Base-by-base conservation (phyloP, 2,329 filamentous ascomycete species). In the Sporothrix phasma region DNA sequence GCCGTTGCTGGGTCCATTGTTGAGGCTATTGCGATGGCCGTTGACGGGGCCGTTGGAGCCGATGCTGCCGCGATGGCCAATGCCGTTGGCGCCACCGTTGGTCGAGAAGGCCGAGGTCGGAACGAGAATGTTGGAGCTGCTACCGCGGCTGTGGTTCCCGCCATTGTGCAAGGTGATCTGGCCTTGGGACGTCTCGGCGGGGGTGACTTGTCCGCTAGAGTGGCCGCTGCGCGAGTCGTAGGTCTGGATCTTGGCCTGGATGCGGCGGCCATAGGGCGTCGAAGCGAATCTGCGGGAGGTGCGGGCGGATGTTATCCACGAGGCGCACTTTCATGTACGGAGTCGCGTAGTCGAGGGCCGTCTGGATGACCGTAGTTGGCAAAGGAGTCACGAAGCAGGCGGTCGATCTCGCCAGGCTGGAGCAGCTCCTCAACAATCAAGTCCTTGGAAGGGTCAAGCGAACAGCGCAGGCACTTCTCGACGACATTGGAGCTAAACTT, bases 401-500 rank as follows among this genome's bases (percentile, higher is more conserved):
- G 88, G 71, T 97, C 92, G 67, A 97, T 88, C 76, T 96, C 91
- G 65, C 82, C 81, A 3, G 87, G 83, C 8, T 77, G 72, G 64
- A 87, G 80, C 72, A 99, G 87, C 78, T 97, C 94, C 41, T 89
- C 84, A 65, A 97, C 88, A 76, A 99, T 87, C 74, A 87, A 81
- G 70, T 91, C 88, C 73, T 88, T 92, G 61, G 88, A 88, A 10
- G 83, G 79, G 26, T 85, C 80, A 66, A 89, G 85, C 41, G 92
- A 88, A 73, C 91, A 96, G 64, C 94, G 91, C 65, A 97, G 79
- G 71, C 89, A 92, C 75, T 99, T 99, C 79, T 99, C 94, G 68
- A 99, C 93, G 65, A 99, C 94, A 71, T 99, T 99, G 72, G 94
- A 97, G 78, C 92, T 97, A 79, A 99, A 99, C 77, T 99, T 99